These are phyloP conservation scores for Emergomyces orientalis DNA, from an alignment of 2,329 filamentous ascomycete species.

Conservation along the genomic window DNA sequence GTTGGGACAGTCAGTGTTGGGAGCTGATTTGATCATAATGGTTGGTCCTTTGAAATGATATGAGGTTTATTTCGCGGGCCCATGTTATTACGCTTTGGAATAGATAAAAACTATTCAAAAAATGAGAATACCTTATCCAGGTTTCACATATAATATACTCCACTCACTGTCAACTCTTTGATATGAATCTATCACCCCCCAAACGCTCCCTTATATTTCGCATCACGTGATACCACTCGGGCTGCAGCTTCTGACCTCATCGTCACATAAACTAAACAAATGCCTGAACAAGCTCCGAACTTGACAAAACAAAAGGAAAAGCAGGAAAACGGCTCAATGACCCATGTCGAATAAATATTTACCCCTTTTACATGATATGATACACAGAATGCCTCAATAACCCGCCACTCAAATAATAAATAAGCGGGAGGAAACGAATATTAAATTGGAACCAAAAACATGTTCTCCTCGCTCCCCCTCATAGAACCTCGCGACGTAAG, in stretches of 20 bases:
- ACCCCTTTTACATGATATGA: neutral
- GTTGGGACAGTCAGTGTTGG: too few species aligned
- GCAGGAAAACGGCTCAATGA: neutral
- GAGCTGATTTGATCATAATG: too few species aligned
- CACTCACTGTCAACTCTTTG: too few species aligned
- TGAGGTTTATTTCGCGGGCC: too few species aligned
- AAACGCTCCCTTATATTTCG: too few species aligned
- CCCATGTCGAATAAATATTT: neutral
- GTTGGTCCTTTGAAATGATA: too few species aligned
- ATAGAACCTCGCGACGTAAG: slow-evolving; percentile 62
- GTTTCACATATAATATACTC: too few species aligned
- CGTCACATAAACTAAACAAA: neutral
- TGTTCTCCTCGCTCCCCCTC: slow-evolving; percentile 57
- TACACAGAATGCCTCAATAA: neutral
- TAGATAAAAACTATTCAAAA: neutral
- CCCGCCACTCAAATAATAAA: neutral
- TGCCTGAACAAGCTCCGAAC: neutral
- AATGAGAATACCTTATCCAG: neutral
- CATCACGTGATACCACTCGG: neutral
- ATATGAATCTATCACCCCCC: too few species aligned
- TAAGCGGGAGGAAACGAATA: neutral
- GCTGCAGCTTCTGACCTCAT: neutral
- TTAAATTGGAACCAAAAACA: slow-evolving; percentile 23
- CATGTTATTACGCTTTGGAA: neutral
- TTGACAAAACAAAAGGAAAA: neutral